Evolutionary conservation across 495 filamentous ascomycete species (phyloP).

Genomic region (Aspergillus kassunensis): DNA sequence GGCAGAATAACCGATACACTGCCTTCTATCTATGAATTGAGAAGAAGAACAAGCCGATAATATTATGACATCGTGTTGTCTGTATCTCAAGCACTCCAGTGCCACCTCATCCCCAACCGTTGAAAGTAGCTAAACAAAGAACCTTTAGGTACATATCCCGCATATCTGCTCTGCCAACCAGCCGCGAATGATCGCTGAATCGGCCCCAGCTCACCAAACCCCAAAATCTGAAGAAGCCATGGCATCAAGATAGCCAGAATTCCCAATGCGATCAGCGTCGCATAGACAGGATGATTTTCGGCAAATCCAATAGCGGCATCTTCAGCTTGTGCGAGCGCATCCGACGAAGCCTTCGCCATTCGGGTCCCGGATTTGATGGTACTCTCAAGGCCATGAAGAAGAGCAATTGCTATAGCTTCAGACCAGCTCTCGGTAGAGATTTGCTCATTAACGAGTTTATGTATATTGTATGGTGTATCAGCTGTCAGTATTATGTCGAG

Average conservation of each 20-base stretch:
- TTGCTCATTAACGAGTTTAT: no score
- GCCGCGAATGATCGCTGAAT: slow-evolving; percentile 45
- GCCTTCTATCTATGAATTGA: no score
- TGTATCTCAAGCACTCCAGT: no score
- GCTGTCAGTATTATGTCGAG: no score
- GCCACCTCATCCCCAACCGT: slow-evolving; percentile 47
- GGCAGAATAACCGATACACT: no score
- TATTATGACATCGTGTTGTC: no score
- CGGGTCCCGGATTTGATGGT: background rate
- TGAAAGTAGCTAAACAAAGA: slow-evolving; percentile 51
- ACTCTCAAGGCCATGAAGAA: background rate
- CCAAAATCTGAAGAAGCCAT: slow-evolving; percentile 42
- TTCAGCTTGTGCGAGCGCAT: background rate
- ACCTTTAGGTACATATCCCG: slow-evolving; percentile 41
- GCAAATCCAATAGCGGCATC: slow-evolving; percentile 33
- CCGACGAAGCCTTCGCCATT: background rate
- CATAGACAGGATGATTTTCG: slow-evolving; percentile 40
- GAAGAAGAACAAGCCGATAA: no score
- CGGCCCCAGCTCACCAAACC: slow-evolving; percentile 47
- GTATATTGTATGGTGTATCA: no score
- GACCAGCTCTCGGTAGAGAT: background rate
- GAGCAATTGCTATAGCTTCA: background rate
- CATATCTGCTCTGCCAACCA: slow-evolving; percentile 39
- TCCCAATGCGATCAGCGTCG: slow-evolving; percentile 48
- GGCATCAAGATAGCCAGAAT: slow-evolving; percentile 43